Base-by-base conservation (phyloP, 306 rosid species). In the Crotalaria pallida region DNA sequence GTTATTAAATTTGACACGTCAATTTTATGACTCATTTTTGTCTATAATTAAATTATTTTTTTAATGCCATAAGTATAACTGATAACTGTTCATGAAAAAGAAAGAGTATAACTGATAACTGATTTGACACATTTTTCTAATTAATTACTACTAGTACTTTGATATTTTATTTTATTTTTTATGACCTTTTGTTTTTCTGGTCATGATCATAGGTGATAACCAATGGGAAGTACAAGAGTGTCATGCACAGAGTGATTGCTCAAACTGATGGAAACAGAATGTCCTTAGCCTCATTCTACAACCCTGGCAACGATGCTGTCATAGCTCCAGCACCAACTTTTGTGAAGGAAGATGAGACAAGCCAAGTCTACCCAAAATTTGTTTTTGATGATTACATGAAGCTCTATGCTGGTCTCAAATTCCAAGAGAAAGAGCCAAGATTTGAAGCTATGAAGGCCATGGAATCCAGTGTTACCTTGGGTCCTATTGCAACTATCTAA, bases 371-470 rank as follows among this genome's bases (percentile, higher is more conserved):
- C 81, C 99, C 99, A 3, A 95, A 91, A 55, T 95, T 95, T 52
- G 87, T 95, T 48, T 95, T 95, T 72, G 88, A 95, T 19, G 99
- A 95, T 73, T 95, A 91, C 88, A 95, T 95, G 99, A 91, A 91
- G 82, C 96, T 89, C 63, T 91, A 95, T 41, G 65, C 85, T 15
- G 96, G 96, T 11, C 77, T 91, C 16, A 95, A 95, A 67, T 95
- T 95, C 73, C 88, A 95, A 67, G 99, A 85, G n/a, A 95, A 95
- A 58, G 97, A 95, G 48, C 97, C 97, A 43, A 91, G 99, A 56
- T 95, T 95, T 71, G 96, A 95, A 82, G 96, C 88, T 45, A 89
- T 95, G 93, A 95, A 90, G 82, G 82, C 89, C 67, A 17, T 56
- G 78, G 86, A 87, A 1, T 51, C 88, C 38, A 60, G 76, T 9